These are phyloP conservation scores for Zymoseptoria passerinii DNA, from an alignment of 2,329 filamentous ascomycete genomes.

Conservation along the genomic window DNA sequence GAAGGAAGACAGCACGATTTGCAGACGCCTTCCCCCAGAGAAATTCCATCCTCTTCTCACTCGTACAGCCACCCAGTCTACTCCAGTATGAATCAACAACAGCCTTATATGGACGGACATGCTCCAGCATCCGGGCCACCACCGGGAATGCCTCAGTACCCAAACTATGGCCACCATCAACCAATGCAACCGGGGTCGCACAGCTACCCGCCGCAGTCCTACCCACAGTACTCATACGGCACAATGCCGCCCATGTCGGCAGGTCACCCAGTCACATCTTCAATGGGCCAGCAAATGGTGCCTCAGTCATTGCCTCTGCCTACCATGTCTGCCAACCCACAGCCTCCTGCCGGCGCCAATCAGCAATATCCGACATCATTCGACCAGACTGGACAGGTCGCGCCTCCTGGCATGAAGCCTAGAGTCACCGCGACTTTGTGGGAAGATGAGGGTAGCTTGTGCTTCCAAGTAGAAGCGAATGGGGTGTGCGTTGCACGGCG, in stretches of 20 bases:
- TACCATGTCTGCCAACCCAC: slow-evolving; percentile 27
- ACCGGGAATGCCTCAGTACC: slow-evolving; percentile 64
- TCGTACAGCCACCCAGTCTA: slow-evolving; percentile 24
- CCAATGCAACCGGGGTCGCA: slow-evolving; percentile 39
- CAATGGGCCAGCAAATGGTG: slow-evolving; percentile 57
- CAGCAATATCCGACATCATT: slow-evolving; percentile 40
- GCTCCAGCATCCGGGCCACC: slow-evolving; percentile 67
- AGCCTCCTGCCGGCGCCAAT: slow-evolving; percentile 10
- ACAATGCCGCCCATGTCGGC: slow-evolving; percentile 72
- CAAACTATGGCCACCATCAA: slow-evolving; percentile 56
- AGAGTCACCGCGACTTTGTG: slow-evolving; percentile 92
- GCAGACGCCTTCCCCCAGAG: slow-evolving; percentile 68
- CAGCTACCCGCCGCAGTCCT: slow-evolving; percentile 52
- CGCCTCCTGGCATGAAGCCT: slow-evolving; percentile 90
- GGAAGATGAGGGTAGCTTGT: slow-evolving; percentile 96
- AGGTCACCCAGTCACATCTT: slow-evolving; percentile 59
- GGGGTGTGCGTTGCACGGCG: slow-evolving; percentile 91
- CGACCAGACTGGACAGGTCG: slow-evolving; percentile 86
- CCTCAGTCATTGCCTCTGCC: slow-evolving; percentile 59
- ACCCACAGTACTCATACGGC: slow-evolving; percentile 65
- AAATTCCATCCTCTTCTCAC: slow-evolving; percentile 29
- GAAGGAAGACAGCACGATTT: slow-evolving; percentile 39
- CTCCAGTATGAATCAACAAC: slow-evolving; percentile 69
- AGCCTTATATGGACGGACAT: slow-evolving; percentile 66
- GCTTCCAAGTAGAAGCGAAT: slow-evolving; percentile 94